Conservation (phyloP, 2,329 filamentous ascomycete species). For the Pezizomycotina sp. region DNA sequence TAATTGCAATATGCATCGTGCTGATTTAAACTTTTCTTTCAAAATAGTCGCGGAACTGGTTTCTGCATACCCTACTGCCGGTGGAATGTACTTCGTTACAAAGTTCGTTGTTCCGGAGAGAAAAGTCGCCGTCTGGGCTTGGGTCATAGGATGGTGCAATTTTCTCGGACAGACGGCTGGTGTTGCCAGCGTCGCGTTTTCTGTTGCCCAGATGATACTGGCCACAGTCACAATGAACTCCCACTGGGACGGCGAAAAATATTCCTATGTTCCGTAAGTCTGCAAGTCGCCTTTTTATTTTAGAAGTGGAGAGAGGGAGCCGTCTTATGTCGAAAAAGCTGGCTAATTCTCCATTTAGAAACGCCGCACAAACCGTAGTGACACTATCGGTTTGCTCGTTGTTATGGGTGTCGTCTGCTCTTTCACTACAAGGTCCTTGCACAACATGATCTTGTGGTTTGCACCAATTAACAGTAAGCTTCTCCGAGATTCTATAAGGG, state of each 20-base stretch:
- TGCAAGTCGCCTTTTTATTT: not conserved
- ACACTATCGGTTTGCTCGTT: slow-evolving; percentile 41
- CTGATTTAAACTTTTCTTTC: not conserved
- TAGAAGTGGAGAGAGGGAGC: slow-evolving; percentile 6
- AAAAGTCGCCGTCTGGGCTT: slow-evolving; percentile 46
- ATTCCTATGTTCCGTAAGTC: slow-evolving; percentile 42
- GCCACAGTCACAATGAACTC: slow-evolving; percentile 47
- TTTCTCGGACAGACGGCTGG: slow-evolving; percentile 47
- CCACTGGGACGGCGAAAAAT: slow-evolving; percentile 34
- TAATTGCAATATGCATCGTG: not conserved
- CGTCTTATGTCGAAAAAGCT: slow-evolving; percentile 16
- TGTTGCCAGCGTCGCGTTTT: slow-evolving; percentile 46
- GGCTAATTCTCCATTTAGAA: slow-evolving; percentile 34
- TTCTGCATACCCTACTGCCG: slow-evolving; percentile 49
- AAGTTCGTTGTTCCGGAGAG: slow-evolving; percentile 46
- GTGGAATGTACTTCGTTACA: slow-evolving; percentile 52
- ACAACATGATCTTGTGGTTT: slow-evolving; percentile 47
- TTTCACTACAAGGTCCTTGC: slow-evolving; percentile 42
- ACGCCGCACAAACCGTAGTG: slow-evolving; percentile 41
- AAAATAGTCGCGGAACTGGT: slow-evolving; percentile 44
- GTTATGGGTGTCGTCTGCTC: slow-evolving; percentile 45
- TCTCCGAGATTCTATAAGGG: too few relatives aligned
- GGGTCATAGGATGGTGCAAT: slow-evolving; percentile 53
- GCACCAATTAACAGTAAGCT: slow-evolving; percentile 45
- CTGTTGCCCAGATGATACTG: slow-evolving; percentile 47